Conservation (phyloP, 192 early-diverging fungal species). For the Backusella mclennaniae region DNA sequence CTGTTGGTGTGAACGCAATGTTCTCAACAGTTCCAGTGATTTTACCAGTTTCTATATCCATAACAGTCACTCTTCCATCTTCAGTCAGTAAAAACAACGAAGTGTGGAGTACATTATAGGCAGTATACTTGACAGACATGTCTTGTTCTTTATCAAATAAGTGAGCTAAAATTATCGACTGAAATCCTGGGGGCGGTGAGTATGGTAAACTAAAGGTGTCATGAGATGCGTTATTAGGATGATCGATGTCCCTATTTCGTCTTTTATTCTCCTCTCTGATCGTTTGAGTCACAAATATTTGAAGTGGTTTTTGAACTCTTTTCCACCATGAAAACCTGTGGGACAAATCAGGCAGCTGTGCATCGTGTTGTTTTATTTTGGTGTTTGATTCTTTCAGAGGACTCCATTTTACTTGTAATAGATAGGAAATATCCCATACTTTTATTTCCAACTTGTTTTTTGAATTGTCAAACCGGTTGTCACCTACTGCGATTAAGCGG, state of each 20-base stretch:
- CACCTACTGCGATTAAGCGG: slow-evolving; percentile 28
- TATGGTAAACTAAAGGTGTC: background rate
- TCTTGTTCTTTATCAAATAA: slow-evolving; percentile 6
- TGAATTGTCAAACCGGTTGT: slow-evolving; percentile 18
- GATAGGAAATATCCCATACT: slow-evolving; percentile 29
- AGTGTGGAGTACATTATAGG: slow-evolving; percentile 33
- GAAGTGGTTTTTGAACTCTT: slow-evolving; percentile 2
- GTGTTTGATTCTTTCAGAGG: background rate
- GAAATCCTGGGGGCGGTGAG: background rate
- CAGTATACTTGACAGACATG: slow-evolving; percentile 32
- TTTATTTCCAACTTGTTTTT: slow-evolving; percentile 28
- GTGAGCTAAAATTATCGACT: slow-evolving; percentile 1
- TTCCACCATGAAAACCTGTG: slow-evolving; percentile 23
- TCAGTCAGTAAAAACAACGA: slow-evolving; percentile 35
- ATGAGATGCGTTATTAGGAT: background rate
- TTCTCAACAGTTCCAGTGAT: slow-evolving; percentile 19
- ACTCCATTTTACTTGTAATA: slow-evolving; percentile 22
- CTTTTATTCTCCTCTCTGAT: background rate
- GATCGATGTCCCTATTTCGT: background rate
- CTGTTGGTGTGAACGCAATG: slow-evolving; percentile 3
- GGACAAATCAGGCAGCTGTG: background rate
- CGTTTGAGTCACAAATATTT: slow-evolving; percentile 13
- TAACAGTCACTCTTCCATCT: slow-evolving; percentile 29
- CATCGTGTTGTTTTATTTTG: background rate
- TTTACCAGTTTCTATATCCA: slow-evolving; percentile 37